Percentiles rank a stretch among this genome's conserved stretches.
These are phyloP conservation scores for Taxillus chinensis DNA, from an alignment of 164 flowering plant genomes.

Conservation along the genomic window DNA sequence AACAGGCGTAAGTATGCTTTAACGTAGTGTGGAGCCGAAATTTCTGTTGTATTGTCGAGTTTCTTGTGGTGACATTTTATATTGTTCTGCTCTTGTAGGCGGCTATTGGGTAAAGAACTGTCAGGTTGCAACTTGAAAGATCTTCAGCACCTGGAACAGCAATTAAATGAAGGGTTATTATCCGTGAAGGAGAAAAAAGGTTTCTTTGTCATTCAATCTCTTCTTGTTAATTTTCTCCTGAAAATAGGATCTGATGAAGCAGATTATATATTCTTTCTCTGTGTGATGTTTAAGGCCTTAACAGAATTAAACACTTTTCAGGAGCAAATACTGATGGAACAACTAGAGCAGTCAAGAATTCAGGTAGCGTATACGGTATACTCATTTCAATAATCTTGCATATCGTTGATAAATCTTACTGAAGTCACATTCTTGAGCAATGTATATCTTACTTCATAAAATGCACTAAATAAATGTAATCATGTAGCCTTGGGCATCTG, in stretches of 20 bases:
- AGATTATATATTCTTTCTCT: not conserved
- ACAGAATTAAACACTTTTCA: constrained; percentile 19
- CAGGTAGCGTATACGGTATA: constrained; percentile 29
- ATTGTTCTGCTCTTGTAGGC: constrained; percentile 25
- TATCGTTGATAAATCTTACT: not conserved
- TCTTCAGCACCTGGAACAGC: constrained; percentile 62
- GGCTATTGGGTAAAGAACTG: constrained; percentile 60
- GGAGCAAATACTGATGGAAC: constrained; percentile 66
- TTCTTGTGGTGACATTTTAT: not conserved
- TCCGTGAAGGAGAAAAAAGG: constrained; percentile 70
- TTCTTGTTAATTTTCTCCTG: constrained; percentile 2
- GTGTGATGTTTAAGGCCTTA: not conserved
- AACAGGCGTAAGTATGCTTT: constrained; percentile 40
- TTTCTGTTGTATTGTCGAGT: no score
- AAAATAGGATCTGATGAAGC: no score
- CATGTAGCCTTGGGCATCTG: no score
- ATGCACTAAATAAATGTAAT: no score
- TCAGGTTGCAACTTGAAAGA: constrained; percentile 52
- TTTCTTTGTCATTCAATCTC: constrained; percentile 6
- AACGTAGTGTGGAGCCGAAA: not conserved
- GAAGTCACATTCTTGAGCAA: no score
- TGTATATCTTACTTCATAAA: no score
- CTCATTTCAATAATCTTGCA: not conserved
- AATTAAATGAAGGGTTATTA: constrained; percentile 50
- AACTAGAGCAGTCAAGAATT: constrained; percentile 55